Conservation (phyloP, 441 rosid species). For the Arabidopsis lyrata region DNA sequence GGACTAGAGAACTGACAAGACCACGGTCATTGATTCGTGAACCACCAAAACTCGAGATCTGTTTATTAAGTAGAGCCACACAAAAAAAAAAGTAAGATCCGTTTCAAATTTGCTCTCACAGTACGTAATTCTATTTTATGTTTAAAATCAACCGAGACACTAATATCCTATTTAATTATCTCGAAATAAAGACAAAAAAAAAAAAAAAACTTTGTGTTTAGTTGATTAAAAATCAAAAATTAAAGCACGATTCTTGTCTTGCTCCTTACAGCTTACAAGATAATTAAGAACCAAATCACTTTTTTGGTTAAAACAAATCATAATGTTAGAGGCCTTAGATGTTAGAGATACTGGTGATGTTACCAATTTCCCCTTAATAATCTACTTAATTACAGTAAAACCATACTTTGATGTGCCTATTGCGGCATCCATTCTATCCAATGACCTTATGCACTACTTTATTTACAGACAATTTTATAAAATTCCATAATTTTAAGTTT, state of each 20-base stretch:
- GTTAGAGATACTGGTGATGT: constrained; percentile 7
- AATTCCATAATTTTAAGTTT: too few relatives aligned
- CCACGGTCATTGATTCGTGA: too few relatives aligned
- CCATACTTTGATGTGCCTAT: not conserved
- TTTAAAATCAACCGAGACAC: constrained; percentile 17
- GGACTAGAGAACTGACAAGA: too few relatives aligned
- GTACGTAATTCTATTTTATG: constrained; percentile 23
- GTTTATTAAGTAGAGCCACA: constrained; percentile 23
- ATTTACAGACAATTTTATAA: too few relatives aligned
- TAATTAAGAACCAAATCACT: constrained; percentile 21
- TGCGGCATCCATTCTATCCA: not conserved
- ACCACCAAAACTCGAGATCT: too few relatives aligned
- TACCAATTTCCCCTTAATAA: constrained; percentile 10
- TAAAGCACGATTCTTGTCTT: constrained; percentile 41
- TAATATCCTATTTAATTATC: not conserved
- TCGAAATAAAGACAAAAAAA: not conserved
- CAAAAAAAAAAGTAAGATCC: not conserved
- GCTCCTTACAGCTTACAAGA: constrained; percentile 40
- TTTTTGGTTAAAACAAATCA: constrained; percentile 29
- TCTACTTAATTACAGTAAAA: constrained; percentile 13
- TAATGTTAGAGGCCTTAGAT: constrained; percentile 11
- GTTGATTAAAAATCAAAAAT: constrained; percentile 5
- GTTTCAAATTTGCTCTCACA: constrained; percentile 25
- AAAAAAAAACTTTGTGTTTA: constrained; percentile 2
- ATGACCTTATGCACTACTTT: not conserved